A percentile compares a stretch with the other conserved stretches of the same genome.
Evolutionary conservation across 176 grass and related monocot genomes (phyloP).

Genomic region (Hordeum vulgare): DNA sequence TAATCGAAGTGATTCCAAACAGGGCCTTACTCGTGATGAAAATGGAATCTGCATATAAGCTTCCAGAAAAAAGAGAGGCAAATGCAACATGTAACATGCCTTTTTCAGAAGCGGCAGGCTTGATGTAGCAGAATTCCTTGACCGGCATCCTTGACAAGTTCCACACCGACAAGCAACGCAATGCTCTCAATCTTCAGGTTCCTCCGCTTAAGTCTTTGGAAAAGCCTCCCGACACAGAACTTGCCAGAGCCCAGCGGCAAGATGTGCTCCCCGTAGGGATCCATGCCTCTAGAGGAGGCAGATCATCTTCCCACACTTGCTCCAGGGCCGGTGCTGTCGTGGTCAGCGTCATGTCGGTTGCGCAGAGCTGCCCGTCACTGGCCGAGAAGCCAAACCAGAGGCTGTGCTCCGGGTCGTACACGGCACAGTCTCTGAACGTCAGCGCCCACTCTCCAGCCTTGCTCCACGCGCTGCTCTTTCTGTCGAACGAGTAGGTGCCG

Average conservation of each 20-base stretch:
- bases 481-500: not conserved
- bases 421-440: not conserved
- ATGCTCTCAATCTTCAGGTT: not conserved
- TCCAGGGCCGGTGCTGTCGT: not conserved
- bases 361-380: not conserved
- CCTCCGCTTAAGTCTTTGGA: not conserved
- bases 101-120: no score
- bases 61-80: no score
- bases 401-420: not conserved
- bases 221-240: not conserved
- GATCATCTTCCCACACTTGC: not conserved
- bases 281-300: not conserved
- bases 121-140: not conserved
- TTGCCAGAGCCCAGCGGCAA: not conserved
- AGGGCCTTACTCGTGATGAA: no score
- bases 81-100: no score
- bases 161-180: not conserved
- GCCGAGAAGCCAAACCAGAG: slow-evolving; percentile 12
- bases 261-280: not conserved
- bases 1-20: no score
- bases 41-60: no score
- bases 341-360: not conserved
- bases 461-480: not conserved
- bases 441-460: not conserved
- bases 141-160: not conserved